Percentiles rank a stretch among this genome's conserved stretches.
phyloP scores from a whole-genome alignment of 768 basidiomycete genomes.

The Lentinula lateritia region DNA sequence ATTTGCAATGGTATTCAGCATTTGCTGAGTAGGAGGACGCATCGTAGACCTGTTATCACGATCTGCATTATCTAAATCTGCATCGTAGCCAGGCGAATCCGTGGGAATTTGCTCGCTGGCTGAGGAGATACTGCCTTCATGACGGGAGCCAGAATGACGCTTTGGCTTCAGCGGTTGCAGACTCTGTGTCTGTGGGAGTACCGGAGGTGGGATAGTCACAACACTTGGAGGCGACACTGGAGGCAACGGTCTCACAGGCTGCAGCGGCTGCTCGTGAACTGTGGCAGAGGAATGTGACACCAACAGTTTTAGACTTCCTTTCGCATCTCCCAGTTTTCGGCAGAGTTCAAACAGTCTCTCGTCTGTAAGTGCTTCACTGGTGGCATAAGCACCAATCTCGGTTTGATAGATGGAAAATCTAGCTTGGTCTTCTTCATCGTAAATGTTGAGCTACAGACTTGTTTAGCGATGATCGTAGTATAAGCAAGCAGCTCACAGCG shows the following conservation, averaged over 20 bases:
- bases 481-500: neutral
- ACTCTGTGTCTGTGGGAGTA: slow-evolving; percentile 33
- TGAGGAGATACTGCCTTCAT: slow-evolving; percentile 64
- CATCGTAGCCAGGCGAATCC: slow-evolving; percentile 60
- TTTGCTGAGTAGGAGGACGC: slow-evolving; percentile 31
- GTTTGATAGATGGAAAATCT: slow-evolving; percentile 82
- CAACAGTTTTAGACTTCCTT: slow-evolving; percentile 80
- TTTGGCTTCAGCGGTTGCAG: slow-evolving; percentile 47
- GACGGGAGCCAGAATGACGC: slow-evolving; percentile 51
- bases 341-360: slow-evolving; percentile 72
- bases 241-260: slow-evolving; percentile 27
- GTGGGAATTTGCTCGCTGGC: slow-evolving; percentile 57
- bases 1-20: slow-evolving; percentile 21
- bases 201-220: slow-evolving; percentile 49
- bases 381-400: slow-evolving; percentile 74
- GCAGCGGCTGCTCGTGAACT: slow-evolving; percentile 47
- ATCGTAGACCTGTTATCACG: slow-evolving; percentile 38
- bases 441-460: slow-evolving; percentile 59
- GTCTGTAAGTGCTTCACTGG: slow-evolving; percentile 67
- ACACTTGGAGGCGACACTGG: slow-evolving; percentile 28
- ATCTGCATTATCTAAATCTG: slow-evolving; percentile 60
- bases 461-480: neutral
- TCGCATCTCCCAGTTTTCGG: slow-evolving; percentile 64
- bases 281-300: slow-evolving; percentile 61
- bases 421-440: slow-evolving; percentile 73